Evolutionary conservation across 345 rosid species (phyloP).

Genomic region (Citrus glauca): DNA sequence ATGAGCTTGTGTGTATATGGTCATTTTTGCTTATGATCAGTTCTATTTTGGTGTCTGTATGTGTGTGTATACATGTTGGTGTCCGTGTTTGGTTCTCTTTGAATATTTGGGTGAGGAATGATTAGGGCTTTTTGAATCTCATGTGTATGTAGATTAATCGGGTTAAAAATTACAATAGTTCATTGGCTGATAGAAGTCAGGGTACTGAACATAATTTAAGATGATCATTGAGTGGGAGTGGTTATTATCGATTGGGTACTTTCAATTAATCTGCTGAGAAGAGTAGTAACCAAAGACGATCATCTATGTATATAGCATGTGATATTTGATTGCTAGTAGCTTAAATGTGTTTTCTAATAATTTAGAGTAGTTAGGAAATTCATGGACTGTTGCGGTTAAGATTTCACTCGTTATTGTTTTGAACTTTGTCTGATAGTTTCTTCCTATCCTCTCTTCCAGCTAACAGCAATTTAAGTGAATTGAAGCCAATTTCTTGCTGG

Average conservation of each 20-base stretch:
- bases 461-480: neutral
- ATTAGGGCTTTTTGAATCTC: neutral
- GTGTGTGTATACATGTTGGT: neutral
- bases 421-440: neutral
- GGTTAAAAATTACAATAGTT: neutral
- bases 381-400: neutral
- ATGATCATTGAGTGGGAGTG: neutral
- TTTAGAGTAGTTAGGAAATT: neutral
- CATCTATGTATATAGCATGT: neutral
- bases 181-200: neutral
- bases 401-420: neutral
- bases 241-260: neutral
- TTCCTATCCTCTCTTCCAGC: conserved; percentile 4
- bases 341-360: neutral
- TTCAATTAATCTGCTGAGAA: neutral
- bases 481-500: conserved; percentile 6
- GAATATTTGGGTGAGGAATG: neutral
- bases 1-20: neutral
- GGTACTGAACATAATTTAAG: neutral
- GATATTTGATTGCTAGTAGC: neutral
- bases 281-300: neutral
- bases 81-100: neutral
- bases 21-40: no score
- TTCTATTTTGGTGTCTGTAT: neutral
- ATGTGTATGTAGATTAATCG: neutral